These are phyloP conservation scores for Vanilla planifolia DNA, from an alignment of 106 monocot species.

Conservation along the genomic window DNA sequence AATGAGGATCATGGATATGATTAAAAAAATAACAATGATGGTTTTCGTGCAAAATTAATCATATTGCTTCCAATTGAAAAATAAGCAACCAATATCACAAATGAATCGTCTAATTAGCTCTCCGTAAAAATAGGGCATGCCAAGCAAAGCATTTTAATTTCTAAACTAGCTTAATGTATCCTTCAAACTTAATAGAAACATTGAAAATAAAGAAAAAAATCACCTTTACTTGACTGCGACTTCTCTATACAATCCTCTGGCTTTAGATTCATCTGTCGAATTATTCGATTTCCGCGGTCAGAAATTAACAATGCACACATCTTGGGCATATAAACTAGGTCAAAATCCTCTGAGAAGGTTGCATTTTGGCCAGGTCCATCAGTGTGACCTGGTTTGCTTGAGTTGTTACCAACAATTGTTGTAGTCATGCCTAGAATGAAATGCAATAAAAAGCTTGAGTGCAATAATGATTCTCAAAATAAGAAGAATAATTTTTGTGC, in stretches of 20 bases:
- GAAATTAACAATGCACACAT: conserved; percentile 40
- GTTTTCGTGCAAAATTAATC: too few species aligned
- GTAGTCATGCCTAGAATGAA: conserved; percentile 37
- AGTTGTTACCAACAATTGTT: conserved; percentile 48
- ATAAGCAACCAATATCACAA: too few species aligned
- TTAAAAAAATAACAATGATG: too few species aligned
- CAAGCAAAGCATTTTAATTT: neutral
- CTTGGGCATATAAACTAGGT: conserved; percentile 35
- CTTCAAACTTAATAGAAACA: neutral
- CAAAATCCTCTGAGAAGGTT: conserved; percentile 44
- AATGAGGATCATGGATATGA: too few species aligned
- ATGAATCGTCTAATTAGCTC: too few species aligned
- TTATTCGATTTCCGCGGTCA: conserved; percentile 38
- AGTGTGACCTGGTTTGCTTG: conserved; percentile 22
- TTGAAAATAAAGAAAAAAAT: neutral
- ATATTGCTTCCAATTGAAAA: too few species aligned
- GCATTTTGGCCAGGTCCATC: conserved; percentile 62
- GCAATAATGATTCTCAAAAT: too few species aligned
- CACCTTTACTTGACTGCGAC: conserved; percentile 19
- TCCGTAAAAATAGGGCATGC: neutral
- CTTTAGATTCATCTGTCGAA: conserved; percentile 42
- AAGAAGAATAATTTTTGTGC: too few species aligned
- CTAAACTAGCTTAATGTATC: neutral
- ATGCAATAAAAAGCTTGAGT: neutral
- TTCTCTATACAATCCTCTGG: conserved; percentile 28